Evolutionary conservation across 2,329 filamentous ascomycete species (phyloP).

Genomic region (Monilinia laxa): DNA sequence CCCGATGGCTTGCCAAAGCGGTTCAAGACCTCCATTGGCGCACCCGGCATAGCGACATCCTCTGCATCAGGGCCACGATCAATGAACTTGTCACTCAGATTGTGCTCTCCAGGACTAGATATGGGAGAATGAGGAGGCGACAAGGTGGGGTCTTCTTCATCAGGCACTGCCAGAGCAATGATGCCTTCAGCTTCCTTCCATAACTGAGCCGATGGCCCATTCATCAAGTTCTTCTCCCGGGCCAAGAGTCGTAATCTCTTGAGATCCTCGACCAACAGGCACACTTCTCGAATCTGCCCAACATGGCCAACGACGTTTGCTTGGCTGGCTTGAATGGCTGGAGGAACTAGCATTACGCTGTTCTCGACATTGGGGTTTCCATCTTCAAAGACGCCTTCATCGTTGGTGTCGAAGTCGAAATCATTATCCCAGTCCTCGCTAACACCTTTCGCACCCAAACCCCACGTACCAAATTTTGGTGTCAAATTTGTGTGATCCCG

Average conservation of each 20-base stretch:
- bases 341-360: constrained; percentile 67
- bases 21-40: constrained; percentile 45
- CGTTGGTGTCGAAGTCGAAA: constrained; percentile 64
- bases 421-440: constrained; percentile 91
- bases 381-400: constrained; percentile 43
- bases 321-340: constrained; percentile 77
- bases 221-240: constrained; percentile 62
- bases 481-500: constrained; percentile 54
- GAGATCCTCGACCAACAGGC: constrained; percentile 76
- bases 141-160: constrained; percentile 53
- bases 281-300: constrained; percentile 78
- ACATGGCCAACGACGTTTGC: constrained; percentile 81
- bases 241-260: constrained; percentile 74
- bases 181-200: constrained; percentile 86
- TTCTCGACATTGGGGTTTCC: constrained; percentile 44
- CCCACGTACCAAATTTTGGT: constrained; percentile 79
- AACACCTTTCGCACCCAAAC: constrained; percentile 71
- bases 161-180: constrained; percentile 76
- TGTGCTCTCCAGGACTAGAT: constrained; percentile 47
- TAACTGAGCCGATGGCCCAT: constrained; percentile 58
- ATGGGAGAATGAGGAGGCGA: constrained; percentile 36
- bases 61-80: constrained; percentile 45
- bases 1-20: constrained; percentile 32
- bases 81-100: constrained; percentile 46
- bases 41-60: constrained; percentile 49